Evolutionary conservation across 2,329 filamentous ascomycete genomes (phyloP), one percentile per base, ranked within the genome.

Genomic region (Raffaelea deltoideospora): DNA sequence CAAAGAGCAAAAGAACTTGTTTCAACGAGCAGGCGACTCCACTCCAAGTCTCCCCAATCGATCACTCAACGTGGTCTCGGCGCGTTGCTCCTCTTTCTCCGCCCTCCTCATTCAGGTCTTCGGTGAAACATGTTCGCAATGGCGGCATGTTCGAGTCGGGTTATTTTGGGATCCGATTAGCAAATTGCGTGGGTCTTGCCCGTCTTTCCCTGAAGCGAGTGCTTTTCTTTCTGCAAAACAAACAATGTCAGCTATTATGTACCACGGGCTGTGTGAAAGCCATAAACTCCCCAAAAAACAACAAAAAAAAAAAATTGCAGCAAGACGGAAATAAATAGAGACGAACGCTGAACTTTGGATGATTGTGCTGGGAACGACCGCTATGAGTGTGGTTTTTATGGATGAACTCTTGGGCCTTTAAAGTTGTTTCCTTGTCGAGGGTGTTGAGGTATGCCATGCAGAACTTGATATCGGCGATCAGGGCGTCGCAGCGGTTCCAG

Each of bases 161-260:
- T n/a, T n/a, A n/a, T n/a, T n/a, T n/a, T n/a, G n/a, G n/a, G n/a
- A n/a, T n/a, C n/a, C 20, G 14, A 10, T 39, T 72, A 94, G 60
- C 87, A 95, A 41, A 92, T 65, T 28, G 74, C 78, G 57, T 94
- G 87, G 2, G 85, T 88, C 72, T 95, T 95, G 38, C 85, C 87
- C 40, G 74, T 72, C 72, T 90, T 87, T 14, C 83, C 87, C 61
- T 93, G 84, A 47, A 96, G 61, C 39, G 80, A 88, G 59, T 96
- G 88, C 48, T 73, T 72, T 62, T 94, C 86, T 44, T 79, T 72
- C 59, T 77, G 56, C 43, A 36, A 1, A 0, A 21, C 13, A 14
- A 23, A 30, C 37, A 2, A n/a, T n/a, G n/a, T n/a, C n/a, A n/a
- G n/a, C n/a, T n/a, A n/a, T n/a, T n/a, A n/a, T n/a, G n/a, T n/a